Conservation (phyloP, 73 alveolate genomes). For the Tetrahymena borealis region DNA sequence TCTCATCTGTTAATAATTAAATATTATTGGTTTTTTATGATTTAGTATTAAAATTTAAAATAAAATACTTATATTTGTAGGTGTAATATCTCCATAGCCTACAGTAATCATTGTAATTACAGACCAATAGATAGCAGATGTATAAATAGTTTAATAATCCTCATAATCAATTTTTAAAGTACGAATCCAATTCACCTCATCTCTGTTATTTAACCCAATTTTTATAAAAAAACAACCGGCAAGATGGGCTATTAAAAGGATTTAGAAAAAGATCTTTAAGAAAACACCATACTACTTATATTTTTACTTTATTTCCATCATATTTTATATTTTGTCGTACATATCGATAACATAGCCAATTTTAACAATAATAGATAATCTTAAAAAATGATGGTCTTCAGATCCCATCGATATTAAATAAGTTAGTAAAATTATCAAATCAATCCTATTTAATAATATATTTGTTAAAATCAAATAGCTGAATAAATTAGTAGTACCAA, state of each 20-base stretch:
- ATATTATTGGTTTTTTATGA: not conserved
- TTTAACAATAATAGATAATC: not conserved
- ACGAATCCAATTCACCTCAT: not conserved
- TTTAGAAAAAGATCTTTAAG: not conserved
- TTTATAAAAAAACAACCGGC: not conserved
- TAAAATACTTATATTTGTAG: not conserved
- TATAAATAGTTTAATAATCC: not conserved
- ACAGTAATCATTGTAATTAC: not conserved
- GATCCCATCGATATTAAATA: not conserved
- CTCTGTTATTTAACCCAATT: not conserved
- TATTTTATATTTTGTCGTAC: not conserved
- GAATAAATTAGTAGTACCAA: too few species aligned
- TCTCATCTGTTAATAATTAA: not conserved
- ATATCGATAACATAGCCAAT: not conserved
- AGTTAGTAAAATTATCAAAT: not conserved
- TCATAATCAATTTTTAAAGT: not conserved
- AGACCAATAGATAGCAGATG: not conserved
- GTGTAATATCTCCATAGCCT: not conserved
- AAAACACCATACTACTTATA: not conserved
- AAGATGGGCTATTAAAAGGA: not conserved
- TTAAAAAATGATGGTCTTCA: not conserved
- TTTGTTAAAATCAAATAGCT: too few species aligned
- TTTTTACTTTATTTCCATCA: not conserved
- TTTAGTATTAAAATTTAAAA: not conserved
- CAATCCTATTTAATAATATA: not conserved